Conservation (phyloP, 106 monocot species). For the Apostasia ramifera region DNA sequence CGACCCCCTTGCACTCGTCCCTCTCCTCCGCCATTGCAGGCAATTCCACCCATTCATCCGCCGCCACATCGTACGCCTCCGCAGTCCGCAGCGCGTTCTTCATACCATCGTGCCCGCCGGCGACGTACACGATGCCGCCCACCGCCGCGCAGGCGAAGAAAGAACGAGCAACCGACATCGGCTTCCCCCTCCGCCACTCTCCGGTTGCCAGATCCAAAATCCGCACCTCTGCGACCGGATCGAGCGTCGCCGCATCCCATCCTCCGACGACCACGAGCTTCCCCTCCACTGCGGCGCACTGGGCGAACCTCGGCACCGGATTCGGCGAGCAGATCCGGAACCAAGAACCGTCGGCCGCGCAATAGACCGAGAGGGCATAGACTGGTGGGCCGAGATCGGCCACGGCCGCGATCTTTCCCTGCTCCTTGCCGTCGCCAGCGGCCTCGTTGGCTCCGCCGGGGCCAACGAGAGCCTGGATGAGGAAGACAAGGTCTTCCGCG, state of each 20-base stretch:
- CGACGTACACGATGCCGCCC: conserved; percentile 32
- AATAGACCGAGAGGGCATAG: conserved; percentile 28
- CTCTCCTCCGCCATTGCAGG: conserved; percentile 48
- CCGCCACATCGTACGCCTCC: conserved; percentile 29
- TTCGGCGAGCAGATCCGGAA: conserved; percentile 10
- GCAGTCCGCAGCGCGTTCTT: conserved; percentile 58
- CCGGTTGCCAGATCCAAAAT: conserved; percentile 37
- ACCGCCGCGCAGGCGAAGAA: conserved; percentile 50
- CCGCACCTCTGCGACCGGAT: conserved; percentile 31
- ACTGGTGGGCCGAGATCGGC: conserved; percentile 3
- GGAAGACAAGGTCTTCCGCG: conserved; percentile 30
- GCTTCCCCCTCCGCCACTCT: conserved; percentile 17
- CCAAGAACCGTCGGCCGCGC: conserved; percentile 27
- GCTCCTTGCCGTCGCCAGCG: not conserved
- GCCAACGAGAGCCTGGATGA: conserved; percentile 15
- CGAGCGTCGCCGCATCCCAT: conserved; percentile 44
- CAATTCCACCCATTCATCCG: conserved; percentile 42
- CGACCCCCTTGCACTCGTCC: conserved; percentile 53
- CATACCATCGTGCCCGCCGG: conserved; percentile 55
- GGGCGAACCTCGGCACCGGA: conserved; percentile 47
- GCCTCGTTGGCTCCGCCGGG: not conserved
- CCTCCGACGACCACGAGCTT: conserved; percentile 42
- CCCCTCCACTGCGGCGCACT: conserved; percentile 33
- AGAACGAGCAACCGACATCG: conserved; percentile 36
- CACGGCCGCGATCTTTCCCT: not conserved